Conservation (phyloP, 495 filamentous ascomycete genomes). For the Hypoxylon perforatum region DNA sequence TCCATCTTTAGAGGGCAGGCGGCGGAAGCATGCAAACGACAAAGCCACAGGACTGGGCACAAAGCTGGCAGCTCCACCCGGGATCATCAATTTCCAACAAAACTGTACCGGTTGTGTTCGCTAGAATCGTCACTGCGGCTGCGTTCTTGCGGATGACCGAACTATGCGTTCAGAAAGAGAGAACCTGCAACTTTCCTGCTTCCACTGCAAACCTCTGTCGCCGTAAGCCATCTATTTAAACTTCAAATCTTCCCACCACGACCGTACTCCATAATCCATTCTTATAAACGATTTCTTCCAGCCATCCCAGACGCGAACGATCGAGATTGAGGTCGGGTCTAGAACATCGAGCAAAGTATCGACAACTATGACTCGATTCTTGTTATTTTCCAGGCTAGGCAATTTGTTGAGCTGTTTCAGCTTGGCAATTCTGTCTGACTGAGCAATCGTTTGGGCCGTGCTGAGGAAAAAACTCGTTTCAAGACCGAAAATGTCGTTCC, state of each 20-base stretch:
- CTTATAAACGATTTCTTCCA: too few relatives aligned
- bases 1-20: neutral
- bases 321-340: neutral
- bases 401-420: slow-evolving; percentile 7
- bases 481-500: slow-evolving; percentile 22
- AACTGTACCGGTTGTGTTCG: too few relatives aligned
- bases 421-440: slow-evolving; percentile 20
- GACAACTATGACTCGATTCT: too few relatives aligned
- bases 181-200: neutral
- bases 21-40: slow-evolving; percentile 33
- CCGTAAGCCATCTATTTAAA: too few relatives aligned
- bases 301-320: neutral
- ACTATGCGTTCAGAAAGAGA: neutral
- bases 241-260: too few relatives aligned
- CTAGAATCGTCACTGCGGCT: slow-evolving; percentile 3
- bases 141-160: slow-evolving; percentile 8
- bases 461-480: slow-evolving; percentile 26
- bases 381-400: neutral
- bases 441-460: slow-evolving; percentile 28
- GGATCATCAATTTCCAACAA: too few relatives aligned
- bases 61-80: slow-evolving; percentile 15
- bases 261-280: too few relatives aligned
- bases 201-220: too few relatives aligned
- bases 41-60: slow-evolving; percentile 6
- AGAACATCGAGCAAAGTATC: neutral